These are phyloP conservation scores for Trypanosoma caninum DNA, from an alignment of 208 protist species.

Conservation along the genomic window DNA sequence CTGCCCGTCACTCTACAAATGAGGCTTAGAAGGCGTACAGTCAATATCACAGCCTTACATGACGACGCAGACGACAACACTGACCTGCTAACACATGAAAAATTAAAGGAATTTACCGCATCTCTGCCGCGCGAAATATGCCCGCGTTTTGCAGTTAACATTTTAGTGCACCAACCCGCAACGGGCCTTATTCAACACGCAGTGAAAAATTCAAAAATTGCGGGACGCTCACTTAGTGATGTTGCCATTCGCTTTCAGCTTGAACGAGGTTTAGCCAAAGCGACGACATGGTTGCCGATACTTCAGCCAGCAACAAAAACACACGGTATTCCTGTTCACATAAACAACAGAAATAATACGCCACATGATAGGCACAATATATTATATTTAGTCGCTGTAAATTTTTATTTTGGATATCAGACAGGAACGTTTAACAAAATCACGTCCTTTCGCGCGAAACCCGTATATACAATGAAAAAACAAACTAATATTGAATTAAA, in stretches of 20 bases:
- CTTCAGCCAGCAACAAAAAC: too few species aligned
- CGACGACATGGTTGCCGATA: conserved; percentile 74
- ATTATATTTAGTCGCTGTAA: conserved; percentile 37
- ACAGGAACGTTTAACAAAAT: conserved; percentile 44
- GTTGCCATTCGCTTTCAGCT: conserved; percentile 60
- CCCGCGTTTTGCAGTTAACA: conserved; percentile 64
- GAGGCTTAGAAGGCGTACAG: conserved; percentile 30
- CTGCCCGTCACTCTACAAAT: conserved; percentile 68
- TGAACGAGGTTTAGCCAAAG: conserved; percentile 48
- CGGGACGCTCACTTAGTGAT: conserved; percentile 32
- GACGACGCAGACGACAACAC: conserved; percentile 19
- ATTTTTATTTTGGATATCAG: conserved; percentile 67
- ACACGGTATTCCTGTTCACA: not conserved
- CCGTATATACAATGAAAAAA: conserved; percentile 30
- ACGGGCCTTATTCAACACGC: conserved; percentile 19
- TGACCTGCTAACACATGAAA: conserved; percentile 9
- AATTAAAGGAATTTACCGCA: conserved; percentile 29
- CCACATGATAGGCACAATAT: conserved; percentile 1
- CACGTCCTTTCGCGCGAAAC: conserved; percentile 41
- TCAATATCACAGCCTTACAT: not conserved
- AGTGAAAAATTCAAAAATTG: conserved; percentile 2
- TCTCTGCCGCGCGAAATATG: conserved; percentile 38
- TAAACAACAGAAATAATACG: not conserved
- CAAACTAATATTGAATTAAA: conserved; percentile 34
- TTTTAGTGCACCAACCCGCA: conserved; percentile 27